Conservation (phyloP, 2,329 filamentous ascomycete genomes). For the Botryotinia calthae region DNA sequence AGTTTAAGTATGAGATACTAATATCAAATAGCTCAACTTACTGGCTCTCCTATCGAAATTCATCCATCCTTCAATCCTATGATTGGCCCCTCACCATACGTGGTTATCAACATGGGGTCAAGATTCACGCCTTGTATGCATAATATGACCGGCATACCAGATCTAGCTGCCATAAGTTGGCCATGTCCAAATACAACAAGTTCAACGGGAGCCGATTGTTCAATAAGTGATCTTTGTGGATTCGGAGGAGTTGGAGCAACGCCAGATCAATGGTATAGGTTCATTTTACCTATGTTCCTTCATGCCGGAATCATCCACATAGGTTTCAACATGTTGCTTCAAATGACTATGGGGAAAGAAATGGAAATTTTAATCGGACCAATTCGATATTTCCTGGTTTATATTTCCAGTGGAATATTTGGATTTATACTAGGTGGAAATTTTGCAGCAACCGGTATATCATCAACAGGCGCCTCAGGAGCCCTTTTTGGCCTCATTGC, state of each 20-base stretch:
- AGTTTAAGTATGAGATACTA: constrained; percentile 16
- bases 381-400: constrained; percentile 84
- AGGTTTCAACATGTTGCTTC: constrained; percentile 89
- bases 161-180: constrained; percentile 56
- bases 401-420: constrained; percentile 88
- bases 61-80: constrained; percentile 91
- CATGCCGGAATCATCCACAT: constrained; percentile 95
- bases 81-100: constrained; percentile 88
- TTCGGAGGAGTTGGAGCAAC: constrained; percentile 56
- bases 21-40: constrained; percentile 59
- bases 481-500: constrained; percentile 90
- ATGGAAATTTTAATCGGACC: constrained; percentile 90
- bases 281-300: constrained; percentile 93
- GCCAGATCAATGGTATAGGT: constrained; percentile 95
- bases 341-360: constrained; percentile 84
- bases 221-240: constrained; percentile 77
- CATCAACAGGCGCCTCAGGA: constrained; percentile 87
- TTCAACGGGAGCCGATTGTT: constrained; percentile 58
- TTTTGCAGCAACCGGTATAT: constrained; percentile 76
- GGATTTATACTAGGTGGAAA: constrained; percentile 95
- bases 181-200: constrained; percentile 80
- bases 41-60: constrained; percentile 55
- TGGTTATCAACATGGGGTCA: constrained; percentile 96
- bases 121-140: constrained; percentile 95
- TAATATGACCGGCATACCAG: constrained; percentile 65